phyloP scores from a whole-genome alignment of 345 rosid genomes.

The Populus alba region DNA sequence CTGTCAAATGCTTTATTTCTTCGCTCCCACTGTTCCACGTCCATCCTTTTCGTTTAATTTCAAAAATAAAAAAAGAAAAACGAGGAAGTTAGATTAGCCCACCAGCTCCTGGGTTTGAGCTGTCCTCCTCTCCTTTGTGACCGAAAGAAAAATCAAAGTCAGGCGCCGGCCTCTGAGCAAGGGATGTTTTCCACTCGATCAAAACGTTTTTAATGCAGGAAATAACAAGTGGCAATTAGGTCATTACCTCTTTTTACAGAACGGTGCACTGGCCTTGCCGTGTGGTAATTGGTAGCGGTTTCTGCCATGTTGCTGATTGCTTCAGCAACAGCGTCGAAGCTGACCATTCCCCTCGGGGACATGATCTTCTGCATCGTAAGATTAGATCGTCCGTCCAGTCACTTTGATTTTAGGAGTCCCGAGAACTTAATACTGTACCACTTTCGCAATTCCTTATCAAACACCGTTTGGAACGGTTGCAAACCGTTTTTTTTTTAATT shows the following conservation, averaged over 20 bases:
- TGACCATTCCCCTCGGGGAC: background rate
- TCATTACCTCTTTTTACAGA: background rate
- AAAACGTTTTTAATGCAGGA: background rate
- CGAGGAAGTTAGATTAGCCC: background rate
- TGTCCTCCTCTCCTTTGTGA: background rate
- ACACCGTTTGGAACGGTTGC: too few relatives aligned
- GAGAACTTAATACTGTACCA: too few relatives aligned
- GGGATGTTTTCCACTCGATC: background rate
- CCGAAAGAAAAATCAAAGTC: background rate
- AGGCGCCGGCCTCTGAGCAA: background rate
- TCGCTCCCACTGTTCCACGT: background rate
- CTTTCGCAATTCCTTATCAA: too few relatives aligned
- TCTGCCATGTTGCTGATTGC: background rate
- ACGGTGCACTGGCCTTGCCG: background rate
- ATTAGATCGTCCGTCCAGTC: too few relatives aligned
- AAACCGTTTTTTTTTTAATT: too few relatives aligned
- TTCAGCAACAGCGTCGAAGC: background rate
- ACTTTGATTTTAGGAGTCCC: background rate
- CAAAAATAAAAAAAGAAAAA: background rate
- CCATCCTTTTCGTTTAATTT: background rate
- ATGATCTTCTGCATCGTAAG: background rate
- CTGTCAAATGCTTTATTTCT: background rate
- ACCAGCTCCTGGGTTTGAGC: background rate
- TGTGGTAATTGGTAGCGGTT: too few relatives aligned
- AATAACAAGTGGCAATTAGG: background rate